Conservation (phyloP, 495 filamentous ascomycete species). For the Alectoria sarmentosa region DNA sequence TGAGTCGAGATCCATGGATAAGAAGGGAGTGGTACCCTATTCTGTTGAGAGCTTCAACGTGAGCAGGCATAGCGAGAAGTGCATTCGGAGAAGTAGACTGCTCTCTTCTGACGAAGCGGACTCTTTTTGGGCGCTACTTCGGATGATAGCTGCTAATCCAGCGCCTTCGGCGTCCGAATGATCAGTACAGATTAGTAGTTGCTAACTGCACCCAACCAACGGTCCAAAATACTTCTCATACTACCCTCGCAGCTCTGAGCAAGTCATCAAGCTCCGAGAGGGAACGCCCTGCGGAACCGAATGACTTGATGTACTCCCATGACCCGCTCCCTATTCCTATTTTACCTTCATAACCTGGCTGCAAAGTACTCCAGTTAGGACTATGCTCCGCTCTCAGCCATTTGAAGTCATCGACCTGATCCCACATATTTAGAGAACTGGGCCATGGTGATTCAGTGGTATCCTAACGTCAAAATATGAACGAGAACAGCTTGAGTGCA, state of each 20-base stretch:
- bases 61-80: background rate
- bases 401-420: conserved; percentile 93
- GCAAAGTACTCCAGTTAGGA: conserved; percentile 78
- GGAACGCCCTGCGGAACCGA: background rate
- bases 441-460: conserved; percentile 33
- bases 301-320: conserved; percentile 1
- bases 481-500: background rate
- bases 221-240: background rate
- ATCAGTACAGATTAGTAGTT: background rate
- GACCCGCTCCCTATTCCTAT: conserved; percentile 2
- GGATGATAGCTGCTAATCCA: background rate
- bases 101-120: background rate
- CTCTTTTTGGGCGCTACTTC: background rate
- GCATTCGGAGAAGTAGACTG: background rate
- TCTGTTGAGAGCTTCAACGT: background rate
- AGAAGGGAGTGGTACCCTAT: background rate
- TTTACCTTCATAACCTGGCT: conserved; percentile 38
- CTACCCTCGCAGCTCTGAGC: conserved; percentile 11
- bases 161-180: background rate
- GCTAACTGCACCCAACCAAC: background rate
- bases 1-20: background rate
- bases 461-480: conserved; percentile 10
- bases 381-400: conserved; percentile 84
- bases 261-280: conserved; percentile 4
- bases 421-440: conserved; percentile 59